Evolutionary conservation across 2,329 filamentous ascomycete species (phyloP).

Genomic region (Scedosporium boydii): DNA sequence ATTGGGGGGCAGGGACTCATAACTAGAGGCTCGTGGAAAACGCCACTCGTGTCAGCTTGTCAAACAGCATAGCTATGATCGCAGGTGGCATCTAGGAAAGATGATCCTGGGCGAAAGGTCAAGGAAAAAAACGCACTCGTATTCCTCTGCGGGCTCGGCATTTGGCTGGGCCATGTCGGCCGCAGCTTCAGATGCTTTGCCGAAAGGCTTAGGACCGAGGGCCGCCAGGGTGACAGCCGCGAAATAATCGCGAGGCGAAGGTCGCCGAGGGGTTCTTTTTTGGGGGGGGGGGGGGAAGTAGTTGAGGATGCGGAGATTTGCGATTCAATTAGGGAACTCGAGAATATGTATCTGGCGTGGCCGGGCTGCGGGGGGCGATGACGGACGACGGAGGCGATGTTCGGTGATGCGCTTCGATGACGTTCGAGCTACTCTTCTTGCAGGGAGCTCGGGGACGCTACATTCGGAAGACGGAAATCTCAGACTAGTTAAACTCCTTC

Average conservation of each 20-base stretch:
- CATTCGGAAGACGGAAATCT: too few species aligned
- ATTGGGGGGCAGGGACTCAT: slow-evolving; percentile 89
- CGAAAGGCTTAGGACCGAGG: slow-evolving; percentile 50
- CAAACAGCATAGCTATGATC: not conserved
- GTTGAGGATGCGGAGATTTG: not conserved
- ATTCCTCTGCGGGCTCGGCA: slow-evolving; percentile 54
- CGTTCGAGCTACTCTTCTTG: too few species aligned
- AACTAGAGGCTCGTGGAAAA: slow-evolving; percentile 39
- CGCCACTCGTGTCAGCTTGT: not conserved
- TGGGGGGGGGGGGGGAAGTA: too few species aligned
- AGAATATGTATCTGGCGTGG: not conserved
- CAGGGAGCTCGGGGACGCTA: too few species aligned
- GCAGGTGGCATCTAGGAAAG: not conserved
- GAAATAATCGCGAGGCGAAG: not conserved
- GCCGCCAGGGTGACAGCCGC: slow-evolving; percentile 48
- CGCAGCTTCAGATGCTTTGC: slow-evolving; percentile 57
- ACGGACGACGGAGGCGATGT: not conserved
- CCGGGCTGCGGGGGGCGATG: too few species aligned
- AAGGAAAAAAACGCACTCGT: slow-evolving; percentile 43
- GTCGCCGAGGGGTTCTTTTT: not conserved
- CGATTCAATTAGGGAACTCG: not conserved
- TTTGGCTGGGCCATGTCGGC: slow-evolving; percentile 61
- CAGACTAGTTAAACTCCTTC: too few species aligned
- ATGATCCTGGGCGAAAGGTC: not conserved
- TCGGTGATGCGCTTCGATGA: too few species aligned